phyloP scores from a whole-genome alignment of 257 asterid species.

The Solanum paucissectum region DNA sequence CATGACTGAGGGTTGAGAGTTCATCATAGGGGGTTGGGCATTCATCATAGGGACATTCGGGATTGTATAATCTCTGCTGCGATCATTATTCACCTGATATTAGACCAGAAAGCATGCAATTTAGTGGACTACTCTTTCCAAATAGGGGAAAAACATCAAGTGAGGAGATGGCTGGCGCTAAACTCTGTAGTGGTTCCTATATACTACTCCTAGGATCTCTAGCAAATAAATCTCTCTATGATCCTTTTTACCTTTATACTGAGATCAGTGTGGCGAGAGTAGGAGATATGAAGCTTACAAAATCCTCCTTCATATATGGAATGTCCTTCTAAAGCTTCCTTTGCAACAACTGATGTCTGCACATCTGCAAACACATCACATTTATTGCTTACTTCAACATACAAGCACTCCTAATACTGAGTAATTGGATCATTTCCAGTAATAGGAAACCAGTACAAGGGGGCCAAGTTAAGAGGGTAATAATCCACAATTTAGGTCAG shows the following conservation, averaged over 20 bases:
- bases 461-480: background rate
- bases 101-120: background rate
- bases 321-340: conserved; percentile 95
- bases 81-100: conserved; percentile 76
- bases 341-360: conserved; percentile 89
- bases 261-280: conserved; percentile 96
- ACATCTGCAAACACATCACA: conserved; percentile 53
- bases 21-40: conserved; percentile 50
- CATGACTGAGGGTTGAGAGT: conserved; percentile 49
- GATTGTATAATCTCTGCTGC: conserved; percentile 86
- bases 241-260: conserved; percentile 62
- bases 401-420: background rate
- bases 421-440: background rate
- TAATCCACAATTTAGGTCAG: background rate
- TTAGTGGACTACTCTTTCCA: background rate
- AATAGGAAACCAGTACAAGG: background rate
- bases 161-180: background rate
- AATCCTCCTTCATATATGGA: conserved; percentile 96
- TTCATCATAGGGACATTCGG: conserved; percentile 42
- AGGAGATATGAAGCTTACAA: conserved; percentile 95
- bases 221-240: background rate
- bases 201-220: background rate
- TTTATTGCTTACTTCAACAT: background rate
- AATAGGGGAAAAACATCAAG: background rate
- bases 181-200: background rate